Evolutionary conservation across 176 grass and related monocot genomes (phyloP), one percentile per base, ranked within the genome.

Genomic region (Triticum turgidum): DNA sequence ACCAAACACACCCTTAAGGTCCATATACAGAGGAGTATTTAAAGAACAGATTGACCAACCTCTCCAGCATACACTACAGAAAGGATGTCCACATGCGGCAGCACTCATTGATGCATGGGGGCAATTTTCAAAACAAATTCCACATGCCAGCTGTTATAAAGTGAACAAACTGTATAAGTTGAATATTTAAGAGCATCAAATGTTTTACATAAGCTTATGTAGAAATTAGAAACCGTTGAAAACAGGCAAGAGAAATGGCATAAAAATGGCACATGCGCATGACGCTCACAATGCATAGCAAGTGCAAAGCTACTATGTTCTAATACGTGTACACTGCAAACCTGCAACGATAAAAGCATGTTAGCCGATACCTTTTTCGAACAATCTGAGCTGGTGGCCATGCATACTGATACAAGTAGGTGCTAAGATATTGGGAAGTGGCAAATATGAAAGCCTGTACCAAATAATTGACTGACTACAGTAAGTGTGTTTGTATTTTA

Each of bases 111-210:
- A 88, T 9, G 80, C 81, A 61, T 25, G 80, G 62, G 90, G 97
- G 77, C 92, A 99, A 88, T 49, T 90, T 85, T 99, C 97, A 21
- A 99, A 99, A 80, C 97, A 99, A 84, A 99, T 97, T 83, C 97
- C 97, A 82, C 97, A 99, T 39, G 92, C 90, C 83, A 99, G 86
- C 97, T 99, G 90, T 71, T 72, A 90, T 84, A 20, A 84, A 35
- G 69, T 42, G 35, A 80, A 90, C 14, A 85, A 74, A 34, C 73
- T 2, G 32, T 83, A 85, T 88, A 65, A 37, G 54, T 56, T 61
- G 39, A 78, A 10, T 45, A 83, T 66, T 69, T 49, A 75, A 61
- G 22, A 65, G 34, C 54, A 25, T 51, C 14, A 83, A 44, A 22
- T 54, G 20, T 33, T 42, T 14, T 9, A 83, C 18, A 37, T 33